phyloP scores from a whole-genome alignment of 164 flowering plant genomes.

The Pachysandra terminalis region DNA sequence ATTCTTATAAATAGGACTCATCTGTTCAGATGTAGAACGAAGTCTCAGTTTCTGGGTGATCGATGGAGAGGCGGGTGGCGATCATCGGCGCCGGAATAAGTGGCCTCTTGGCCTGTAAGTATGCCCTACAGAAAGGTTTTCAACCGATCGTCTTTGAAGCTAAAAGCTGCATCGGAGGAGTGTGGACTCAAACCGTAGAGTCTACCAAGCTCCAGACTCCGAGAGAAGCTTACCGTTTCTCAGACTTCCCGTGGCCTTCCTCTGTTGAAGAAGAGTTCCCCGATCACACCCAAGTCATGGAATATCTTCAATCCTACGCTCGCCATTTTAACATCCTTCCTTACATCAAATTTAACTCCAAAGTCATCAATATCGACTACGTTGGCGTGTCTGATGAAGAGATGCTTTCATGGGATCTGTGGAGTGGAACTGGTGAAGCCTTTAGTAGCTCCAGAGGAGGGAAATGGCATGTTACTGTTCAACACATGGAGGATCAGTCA shows the following conservation, averaged over 20 bases:
- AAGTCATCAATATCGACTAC: conserved; percentile 20
- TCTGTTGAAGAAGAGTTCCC: conserved; percentile 31
- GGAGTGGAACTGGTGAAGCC: conserved; percentile 28
- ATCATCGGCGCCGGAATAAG: conserved; percentile 53
- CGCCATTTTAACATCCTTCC: conserved; percentile 19
- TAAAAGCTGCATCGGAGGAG: conserved; percentile 9
- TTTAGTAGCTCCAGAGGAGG: conserved; percentile 17
- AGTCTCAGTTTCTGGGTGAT: too few species aligned
- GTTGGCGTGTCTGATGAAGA: conserved; percentile 17
- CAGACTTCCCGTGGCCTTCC: conserved; percentile 49
- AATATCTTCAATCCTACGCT: conserved; percentile 33
- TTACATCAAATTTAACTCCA: conserved; percentile 18
- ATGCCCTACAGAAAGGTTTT: conserved; percentile 33
- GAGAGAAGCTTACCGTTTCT: conserved; percentile 33
- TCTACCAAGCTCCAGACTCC: conserved; percentile 45
- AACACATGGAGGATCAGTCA: conserved; percentile 5
- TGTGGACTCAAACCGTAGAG: conserved; percentile 27
- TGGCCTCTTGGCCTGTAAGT: conserved; percentile 54
- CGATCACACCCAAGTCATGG: conserved; percentile 24
- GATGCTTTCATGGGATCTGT: conserved; percentile 19
- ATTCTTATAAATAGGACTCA: too few species aligned
- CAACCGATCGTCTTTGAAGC: conserved; percentile 28
- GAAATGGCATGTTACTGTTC: conserved; percentile 18
- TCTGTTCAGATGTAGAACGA: too few species aligned
- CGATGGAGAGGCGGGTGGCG: conserved; percentile 28